Evolutionary conservation across 441 rosid genomes (phyloP).

Genomic region (Populus hybrid): DNA sequence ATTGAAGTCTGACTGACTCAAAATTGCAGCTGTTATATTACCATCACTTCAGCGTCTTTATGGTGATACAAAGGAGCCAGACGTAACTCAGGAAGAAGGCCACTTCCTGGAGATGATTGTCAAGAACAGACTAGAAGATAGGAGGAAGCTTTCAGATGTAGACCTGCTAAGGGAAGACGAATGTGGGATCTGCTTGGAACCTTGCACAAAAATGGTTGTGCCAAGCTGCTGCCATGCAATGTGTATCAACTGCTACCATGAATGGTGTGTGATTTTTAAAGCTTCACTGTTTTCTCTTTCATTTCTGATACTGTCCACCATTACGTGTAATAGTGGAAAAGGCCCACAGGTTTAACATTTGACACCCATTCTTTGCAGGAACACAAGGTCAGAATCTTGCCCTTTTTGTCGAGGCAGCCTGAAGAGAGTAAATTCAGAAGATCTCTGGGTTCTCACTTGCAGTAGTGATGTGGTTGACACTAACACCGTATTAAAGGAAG

Average conservation of each 20-base stretch:
- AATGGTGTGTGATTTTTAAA: slow-evolving; percentile 50
- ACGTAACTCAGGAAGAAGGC: slow-evolving; percentile 20
- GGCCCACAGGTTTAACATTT: not conserved
- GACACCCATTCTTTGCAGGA: slow-evolving; percentile 44
- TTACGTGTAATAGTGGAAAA: not conserved
- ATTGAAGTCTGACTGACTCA: not conserved
- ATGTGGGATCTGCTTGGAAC: no score
- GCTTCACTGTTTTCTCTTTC: not conserved
- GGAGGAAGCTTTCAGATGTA: slow-evolving; percentile 22
- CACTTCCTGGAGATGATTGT: slow-evolving; percentile 26
- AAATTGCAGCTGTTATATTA: slow-evolving; percentile 61
- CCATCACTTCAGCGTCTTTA: slow-evolving; percentile 77
- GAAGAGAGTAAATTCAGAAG: slow-evolving; percentile 67
- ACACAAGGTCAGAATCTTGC: slow-evolving; percentile 79
- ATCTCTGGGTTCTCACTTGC: slow-evolving; percentile 37
- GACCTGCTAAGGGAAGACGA: slow-evolving; percentile 80
- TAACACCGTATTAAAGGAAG: slow-evolving; percentile 60
- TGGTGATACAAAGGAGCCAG: slow-evolving; percentile 40
- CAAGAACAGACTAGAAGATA: slow-evolving; percentile 28
- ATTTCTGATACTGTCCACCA: not conserved
- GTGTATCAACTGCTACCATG: slow-evolving; percentile 69
- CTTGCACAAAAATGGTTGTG: no score
- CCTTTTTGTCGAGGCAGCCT: slow-evolving; percentile 83
- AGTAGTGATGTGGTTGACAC: slow-evolving; percentile 67
- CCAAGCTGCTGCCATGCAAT: no score